A percentile compares a stretch with the other conserved stretches of the same genome.
phyloP scores from a whole-genome alignment of 2,329 filamentous ascomycete genomes.

The Coniochaeta hoffmannii region DNA sequence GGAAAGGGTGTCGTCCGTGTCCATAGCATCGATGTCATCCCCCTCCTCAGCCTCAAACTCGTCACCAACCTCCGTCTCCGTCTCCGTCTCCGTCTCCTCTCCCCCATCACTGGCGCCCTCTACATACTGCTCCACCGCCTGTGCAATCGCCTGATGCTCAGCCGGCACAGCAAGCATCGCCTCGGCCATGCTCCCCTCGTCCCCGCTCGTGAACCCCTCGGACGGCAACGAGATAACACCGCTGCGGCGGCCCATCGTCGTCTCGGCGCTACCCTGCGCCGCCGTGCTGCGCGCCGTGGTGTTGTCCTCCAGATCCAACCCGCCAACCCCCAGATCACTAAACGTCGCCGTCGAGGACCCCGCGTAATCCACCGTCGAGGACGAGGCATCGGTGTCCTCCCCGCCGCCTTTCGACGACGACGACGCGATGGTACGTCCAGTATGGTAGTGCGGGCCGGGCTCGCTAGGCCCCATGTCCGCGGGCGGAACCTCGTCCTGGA shows the following conservation, averaged over 20 bases:
- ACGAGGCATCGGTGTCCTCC: slow-evolving; percentile 16
- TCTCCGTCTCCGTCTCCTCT: slow-evolving; percentile 8
- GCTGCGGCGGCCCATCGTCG: slow-evolving; percentile 23
- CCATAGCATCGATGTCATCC: neutral
- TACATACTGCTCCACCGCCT: neutral
- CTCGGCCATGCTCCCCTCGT: slow-evolving; percentile 21
- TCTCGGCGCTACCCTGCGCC: slow-evolving; percentile 11
- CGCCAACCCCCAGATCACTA: slow-evolving; percentile 23
- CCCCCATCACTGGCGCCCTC: neutral
- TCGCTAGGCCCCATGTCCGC: slow-evolving; percentile 36
- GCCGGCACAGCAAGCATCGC: neutral
- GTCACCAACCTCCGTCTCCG: slow-evolving; percentile 21
- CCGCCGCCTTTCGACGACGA: too few relatives aligned
- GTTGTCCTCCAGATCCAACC: slow-evolving; percentile 19
- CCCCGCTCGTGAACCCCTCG: slow-evolving; percentile 21
- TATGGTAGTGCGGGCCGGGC: slow-evolving; percentile 39
- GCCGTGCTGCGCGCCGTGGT: neutral
- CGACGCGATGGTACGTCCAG: slow-evolving; percentile 28
- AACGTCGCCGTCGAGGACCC: neutral
- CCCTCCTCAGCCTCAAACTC: slow-evolving; percentile 18
- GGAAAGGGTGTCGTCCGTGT: neutral
- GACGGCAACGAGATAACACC: slow-evolving; percentile 18
- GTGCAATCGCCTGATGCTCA: neutral
- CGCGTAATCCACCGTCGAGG: slow-evolving; percentile 25
- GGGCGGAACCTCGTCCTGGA: slow-evolving; percentile 31